Evolutionary conservation across 345 rosid genomes (phyloP), one percentile per base, ranked within the genome.

Genomic region (Raphanus sativus): DNA sequence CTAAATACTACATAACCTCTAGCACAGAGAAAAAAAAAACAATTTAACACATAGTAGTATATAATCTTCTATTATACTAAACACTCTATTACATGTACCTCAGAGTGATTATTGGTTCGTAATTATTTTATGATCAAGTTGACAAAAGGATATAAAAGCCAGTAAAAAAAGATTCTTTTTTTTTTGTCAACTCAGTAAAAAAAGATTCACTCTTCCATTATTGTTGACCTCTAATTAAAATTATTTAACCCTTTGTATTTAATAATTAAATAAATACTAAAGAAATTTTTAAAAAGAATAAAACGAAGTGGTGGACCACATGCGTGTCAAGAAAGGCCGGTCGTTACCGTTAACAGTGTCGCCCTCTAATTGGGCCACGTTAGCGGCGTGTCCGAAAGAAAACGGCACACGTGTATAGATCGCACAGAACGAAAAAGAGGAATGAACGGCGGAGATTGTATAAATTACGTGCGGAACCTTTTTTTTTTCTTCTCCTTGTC

Each of bases 291-390:
- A 12, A 71, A 59, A 72, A 78, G 56, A 79, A 73, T 24, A 68
- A 54, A 74, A 32, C 42, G 67, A 74, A 69, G 71, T 71, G 73
- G 58, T 68, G 88, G 89, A 86, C 94, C 90, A 88, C 97, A 85
- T 85, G 92, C 92, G 95, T 89, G 93, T 85, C 88, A 85, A 83
- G 32, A 82, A 77, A 85, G 82, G 60, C 6, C 34, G 82, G 83
- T 70, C 77, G 76, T 64, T 64, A 80, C 74, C 75, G 69, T 29
- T 73, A 17, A 2, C 12, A 65, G 87, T 86, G 92, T 79, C 78
- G 1, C 1, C 0, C 0, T 1, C 0, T 70, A 11, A 91, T 87
- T 89, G 89, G 96, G 21, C 81, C 90, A 88, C 96, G 88, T 85
- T 56, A 42, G 55, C 33, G 62, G 61, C 33, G 40, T 61, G 11